These are phyloP conservation scores for Boletus pseudopeckii DNA, from an alignment of 768 basidiomycete species.

Conservation along the genomic window DNA sequence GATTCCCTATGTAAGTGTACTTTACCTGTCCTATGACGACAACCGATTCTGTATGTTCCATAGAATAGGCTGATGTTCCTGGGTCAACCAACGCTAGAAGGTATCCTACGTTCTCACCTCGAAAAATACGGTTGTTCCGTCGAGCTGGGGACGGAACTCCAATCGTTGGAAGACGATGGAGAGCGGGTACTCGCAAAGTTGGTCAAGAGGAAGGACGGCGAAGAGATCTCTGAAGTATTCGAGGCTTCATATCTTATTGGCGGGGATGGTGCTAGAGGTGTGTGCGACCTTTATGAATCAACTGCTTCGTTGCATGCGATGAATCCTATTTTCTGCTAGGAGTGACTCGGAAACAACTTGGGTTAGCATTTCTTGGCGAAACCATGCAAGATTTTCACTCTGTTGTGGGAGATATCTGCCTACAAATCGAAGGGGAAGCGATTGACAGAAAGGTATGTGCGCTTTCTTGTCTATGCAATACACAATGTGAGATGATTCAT, in stretches of 20 bases:
- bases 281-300: not conserved
- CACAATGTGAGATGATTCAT: not conserved
- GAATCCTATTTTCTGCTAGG: constrained; percentile 18
- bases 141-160: constrained; percentile 43
- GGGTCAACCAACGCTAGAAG: constrained; percentile 32
- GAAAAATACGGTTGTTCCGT: constrained; percentile 27
- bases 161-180: constrained; percentile 38
- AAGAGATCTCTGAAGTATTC: constrained; percentile 25
- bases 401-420: constrained; percentile 37
- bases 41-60: not conserved
- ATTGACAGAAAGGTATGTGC: constrained; percentile 25
- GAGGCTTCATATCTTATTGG: constrained; percentile 37
- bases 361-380: constrained; percentile 42
- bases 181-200: constrained; percentile 38
- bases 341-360: constrained; percentile 37
- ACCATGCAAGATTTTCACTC: constrained; percentile 26
- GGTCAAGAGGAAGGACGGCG: constrained; percentile 20
- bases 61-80: constrained; percentile 15
- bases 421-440: constrained; percentile 24
- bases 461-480: not conserved
- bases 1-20: constrained; percentile 23
- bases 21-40: not conserved
- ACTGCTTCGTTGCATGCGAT: not conserved
- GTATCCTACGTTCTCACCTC: constrained; percentile 16
- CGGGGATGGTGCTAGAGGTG: constrained; percentile 38